Conservation (phyloP, 345 rosid species). For the Combretum micranthum region DNA sequence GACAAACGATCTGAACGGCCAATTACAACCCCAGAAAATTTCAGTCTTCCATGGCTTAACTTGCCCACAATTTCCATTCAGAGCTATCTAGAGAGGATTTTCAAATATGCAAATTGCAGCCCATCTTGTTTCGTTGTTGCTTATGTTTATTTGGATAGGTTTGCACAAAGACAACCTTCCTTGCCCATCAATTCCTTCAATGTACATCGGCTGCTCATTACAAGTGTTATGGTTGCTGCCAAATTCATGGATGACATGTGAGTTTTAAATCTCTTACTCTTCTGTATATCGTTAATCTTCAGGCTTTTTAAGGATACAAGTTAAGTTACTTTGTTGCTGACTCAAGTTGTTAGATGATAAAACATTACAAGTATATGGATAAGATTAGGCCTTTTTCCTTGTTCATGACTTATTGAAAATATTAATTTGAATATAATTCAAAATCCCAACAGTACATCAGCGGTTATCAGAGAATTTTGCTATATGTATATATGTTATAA, state of each 20-base stretch:
- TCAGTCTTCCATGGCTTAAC: slow-evolving; percentile 75
- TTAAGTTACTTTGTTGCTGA: too few species aligned
- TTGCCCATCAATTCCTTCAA: slow-evolving; percentile 81
- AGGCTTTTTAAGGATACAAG: too few species aligned
- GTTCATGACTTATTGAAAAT: too few species aligned
- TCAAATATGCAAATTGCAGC: slow-evolving; percentile 88
- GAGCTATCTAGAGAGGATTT: slow-evolving; percentile 66
- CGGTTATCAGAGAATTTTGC: too few species aligned
- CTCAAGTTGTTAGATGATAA: too few species aligned
- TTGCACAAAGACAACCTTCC: slow-evolving; percentile 60
- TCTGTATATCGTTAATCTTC: too few species aligned
- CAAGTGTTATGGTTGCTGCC: slow-evolving; percentile 81
- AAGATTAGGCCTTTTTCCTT: too few species aligned
- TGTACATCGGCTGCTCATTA: slow-evolving; percentile 80
- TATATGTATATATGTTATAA: too few species aligned
- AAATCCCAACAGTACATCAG: too few species aligned
- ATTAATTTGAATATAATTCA: too few species aligned
- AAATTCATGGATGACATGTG: slow-evolving; percentile 94
- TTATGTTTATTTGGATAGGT: slow-evolving; percentile 80
- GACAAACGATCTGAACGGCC: slow-evolving; percentile 46
- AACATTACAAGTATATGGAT: too few species aligned
- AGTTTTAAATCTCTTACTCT: slow-evolving; percentile 17
- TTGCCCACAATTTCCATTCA: slow-evolving; percentile 77
- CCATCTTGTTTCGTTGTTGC: slow-evolving; percentile 82
- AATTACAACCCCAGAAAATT: slow-evolving; percentile 30